Base-by-base conservation (phyloP, 1,284 basidiomycete genomes). In the Agroathelia rolfsii region DNA sequence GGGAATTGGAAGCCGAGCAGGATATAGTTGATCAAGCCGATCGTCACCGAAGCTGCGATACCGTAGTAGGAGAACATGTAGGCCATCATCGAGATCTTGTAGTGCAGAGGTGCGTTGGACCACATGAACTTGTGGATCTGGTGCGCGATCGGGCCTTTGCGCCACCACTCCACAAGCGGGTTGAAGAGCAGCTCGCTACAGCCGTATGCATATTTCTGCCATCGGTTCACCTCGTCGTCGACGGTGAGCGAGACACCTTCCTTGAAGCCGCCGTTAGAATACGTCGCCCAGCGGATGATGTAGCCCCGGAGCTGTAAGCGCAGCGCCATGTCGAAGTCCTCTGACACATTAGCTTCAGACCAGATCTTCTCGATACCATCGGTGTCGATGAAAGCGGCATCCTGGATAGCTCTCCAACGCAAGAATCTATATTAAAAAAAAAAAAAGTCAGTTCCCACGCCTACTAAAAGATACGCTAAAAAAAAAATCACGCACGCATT, bases 241-340 rank as follows among this genome's bases (percentile, higher is more conserved):
- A 56, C 50, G 5, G 60, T 61, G 16, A 76, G 59, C 13, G 69
- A 72, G 26, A 76, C 72, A 41, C 72, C 72, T 47, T 76, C 72
- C 48, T 71, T 60, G 53, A 73, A 76, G 8, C 52, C 64, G 22
- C 68, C 63, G 34, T 62, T 56, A 20, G 61, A 62, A 52, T 75
- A 76, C 13, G 67, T 69, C 18, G 71, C 69, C 71, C 70, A n/a
- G n/a, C n/a, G n/a, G n/a, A n/a, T n/a, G n/a, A n/a, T n/a, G n/a
- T n/a, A n/a, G n/a, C n/a, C n/a, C n/a, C n/a, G n/a, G n/a, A n/a
- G n/a, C n/a, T n/a, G n/a, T n/a, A n/a, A n/a, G n/a, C n/a, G n/a
- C n/a, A n/a, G n/a, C n/a, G n/a, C n/a, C n/a, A n/a, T n/a, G n/a
- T n/a, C n/a, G n/a, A n/a, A n/a, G n/a, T n/a, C n/a, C n/a, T n/a